Conservation (phyloP, 805 yeast species). For the Cyberlindnera misumaiensis region DNA sequence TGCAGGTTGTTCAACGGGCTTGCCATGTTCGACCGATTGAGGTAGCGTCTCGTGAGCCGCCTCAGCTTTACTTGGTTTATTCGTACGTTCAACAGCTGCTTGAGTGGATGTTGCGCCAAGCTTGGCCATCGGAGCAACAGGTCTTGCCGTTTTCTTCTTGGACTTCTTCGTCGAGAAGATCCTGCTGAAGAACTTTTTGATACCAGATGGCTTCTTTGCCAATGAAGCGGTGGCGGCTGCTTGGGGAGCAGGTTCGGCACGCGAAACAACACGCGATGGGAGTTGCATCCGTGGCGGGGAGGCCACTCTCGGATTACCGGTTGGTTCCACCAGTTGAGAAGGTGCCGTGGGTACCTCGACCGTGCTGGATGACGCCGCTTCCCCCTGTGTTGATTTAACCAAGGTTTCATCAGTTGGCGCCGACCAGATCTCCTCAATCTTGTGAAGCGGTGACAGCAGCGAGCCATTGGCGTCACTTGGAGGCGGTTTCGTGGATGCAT, state of each 20-base stretch:
- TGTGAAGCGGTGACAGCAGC: slow-evolving; percentile 4
- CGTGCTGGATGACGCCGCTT: not conserved
- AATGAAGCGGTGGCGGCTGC: not conserved
- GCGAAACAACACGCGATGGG: not conserved
- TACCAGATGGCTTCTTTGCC: slow-evolving; percentile 17
- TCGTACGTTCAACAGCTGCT: too few relatives aligned
- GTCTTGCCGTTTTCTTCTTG: not conserved
- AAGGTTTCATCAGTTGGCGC: not conserved
- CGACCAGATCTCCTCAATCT: slow-evolving; percentile 12
- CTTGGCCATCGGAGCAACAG: too few relatives aligned
- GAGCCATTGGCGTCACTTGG: not conserved
- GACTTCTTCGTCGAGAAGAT: slow-evolving; percentile 10
- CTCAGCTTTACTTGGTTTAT: too few relatives aligned
- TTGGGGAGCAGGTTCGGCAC: not conserved
- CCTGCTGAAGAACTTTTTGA: slow-evolving; percentile 18
- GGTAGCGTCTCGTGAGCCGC: too few relatives aligned
- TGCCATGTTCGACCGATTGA: too few relatives aligned
- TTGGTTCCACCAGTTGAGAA: not conserved
- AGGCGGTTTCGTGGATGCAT: not conserved
- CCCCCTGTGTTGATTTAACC: not conserved
- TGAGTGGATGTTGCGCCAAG: too few relatives aligned
- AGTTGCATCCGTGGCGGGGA: slow-evolving; percentile 4
- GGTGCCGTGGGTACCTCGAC: not conserved
- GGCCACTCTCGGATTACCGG: not conserved
- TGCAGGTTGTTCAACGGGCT: too few relatives aligned